These are phyloP conservation scores for Fusarium sp. DNA, from an alignment of 2,329 filamentous ascomycete species.

Conservation along the genomic window DNA sequence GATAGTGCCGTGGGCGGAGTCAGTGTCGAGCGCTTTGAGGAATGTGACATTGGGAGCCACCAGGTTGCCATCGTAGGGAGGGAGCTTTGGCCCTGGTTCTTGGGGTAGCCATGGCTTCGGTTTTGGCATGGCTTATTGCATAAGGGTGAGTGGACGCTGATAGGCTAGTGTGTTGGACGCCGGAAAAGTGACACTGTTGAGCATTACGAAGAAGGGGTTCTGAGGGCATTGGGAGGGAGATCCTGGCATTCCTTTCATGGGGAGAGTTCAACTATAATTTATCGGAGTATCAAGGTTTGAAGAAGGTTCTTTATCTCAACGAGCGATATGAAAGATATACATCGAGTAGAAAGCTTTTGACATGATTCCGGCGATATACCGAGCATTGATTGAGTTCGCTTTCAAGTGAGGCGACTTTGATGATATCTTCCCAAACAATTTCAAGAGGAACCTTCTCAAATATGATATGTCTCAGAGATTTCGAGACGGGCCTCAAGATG, in stretches of 20 bases:
- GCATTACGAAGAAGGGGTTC: too few relatives aligned
- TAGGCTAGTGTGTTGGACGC: neutral
- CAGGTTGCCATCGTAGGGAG: neutral
- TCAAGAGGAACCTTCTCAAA: rapidly evolving
- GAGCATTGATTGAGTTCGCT: rapidly evolving
- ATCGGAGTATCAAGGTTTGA: rapidly evolving
- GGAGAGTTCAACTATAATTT: neutral
- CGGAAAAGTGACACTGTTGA: neutral
- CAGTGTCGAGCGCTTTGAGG: neutral
- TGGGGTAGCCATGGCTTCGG: neutral
- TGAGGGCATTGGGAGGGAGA: too few relatives aligned
- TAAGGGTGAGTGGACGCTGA: rapidly evolving
- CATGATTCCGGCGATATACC: rapidly evolving
- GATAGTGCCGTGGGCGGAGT: neutral
- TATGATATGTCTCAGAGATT: rapidly evolving
- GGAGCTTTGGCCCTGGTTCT: neutral
- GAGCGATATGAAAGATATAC: neutral
- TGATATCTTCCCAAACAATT: rapidly evolving
- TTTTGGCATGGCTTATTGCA: neutral
- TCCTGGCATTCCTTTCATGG: too few relatives aligned
- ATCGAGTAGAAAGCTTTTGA: too few relatives aligned
- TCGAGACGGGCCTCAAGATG: rapidly evolving
- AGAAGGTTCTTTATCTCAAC: neutral
- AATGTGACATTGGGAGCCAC: neutral
- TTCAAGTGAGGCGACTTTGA: neutral